Base-by-base conservation (phyloP, 108 stramenopile genomes). In the Aurantiochytrium sp. region DNA sequence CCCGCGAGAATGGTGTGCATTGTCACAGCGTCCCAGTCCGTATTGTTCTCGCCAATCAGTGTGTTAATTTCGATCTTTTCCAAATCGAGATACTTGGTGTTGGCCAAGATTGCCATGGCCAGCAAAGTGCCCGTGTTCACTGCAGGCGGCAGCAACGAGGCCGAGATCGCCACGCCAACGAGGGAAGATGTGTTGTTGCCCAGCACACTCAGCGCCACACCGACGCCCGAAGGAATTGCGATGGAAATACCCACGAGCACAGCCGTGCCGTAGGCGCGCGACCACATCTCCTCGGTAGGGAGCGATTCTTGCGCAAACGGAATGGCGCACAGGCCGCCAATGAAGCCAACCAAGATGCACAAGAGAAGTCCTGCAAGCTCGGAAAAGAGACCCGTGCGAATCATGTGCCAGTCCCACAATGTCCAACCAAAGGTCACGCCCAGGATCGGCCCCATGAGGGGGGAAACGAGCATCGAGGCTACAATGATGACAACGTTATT, bases 111-210 rank as follows among this genome's bases (percentile, higher is more conserved):
- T 6, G 49, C 76, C 76, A 83, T 4, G 49, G 76, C 76, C 49
- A 83, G 51, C 45, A 51, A 92, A 47, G 92, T 59, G n/a, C 94
- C 94, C 44, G 88, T 90, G 92, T 96, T 96, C 23, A 96, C 96
- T 10, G 96, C 96, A 0, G 97, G 96, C 29, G 97, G 97, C 47
- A 98, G 92, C 49, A 98, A 92, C 10, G 96, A 96, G 2, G 97
- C 97, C 14, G 94, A 95, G 57, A 97, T 96, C 18, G 97, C 96
- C 5, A 96, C 96, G 29, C 96, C 96, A 14, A 96, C 97, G 51
- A 98, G 90, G 12, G 93, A 94, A 47, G 93, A 91, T 6, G 95
- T 96, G 88, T 96, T 95, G 71, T 96, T 95, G 25, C 95, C 95
- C 60, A 96, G 58, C 45, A 97, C 69, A 12, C 91, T 91, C 60